A percentile compares a stretch with the other conserved stretches of the same genome.
phyloP scores from a whole-genome alignment of 495 filamentous ascomycete genomes.

The Daldinia caldariorum region DNA sequence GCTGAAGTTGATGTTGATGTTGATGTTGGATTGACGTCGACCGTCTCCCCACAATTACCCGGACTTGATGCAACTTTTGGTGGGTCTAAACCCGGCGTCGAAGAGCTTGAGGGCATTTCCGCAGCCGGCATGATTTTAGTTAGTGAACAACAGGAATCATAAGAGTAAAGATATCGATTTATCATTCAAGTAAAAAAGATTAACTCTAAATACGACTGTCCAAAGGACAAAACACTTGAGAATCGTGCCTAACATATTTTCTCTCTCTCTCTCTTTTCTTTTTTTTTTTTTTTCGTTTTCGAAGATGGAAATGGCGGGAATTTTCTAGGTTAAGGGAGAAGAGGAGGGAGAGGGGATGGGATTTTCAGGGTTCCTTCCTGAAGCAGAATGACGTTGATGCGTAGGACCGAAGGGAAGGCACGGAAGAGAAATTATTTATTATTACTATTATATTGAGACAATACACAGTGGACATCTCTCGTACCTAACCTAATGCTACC shows the following conservation, averaged over 20 bases:
- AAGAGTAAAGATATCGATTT: no score
- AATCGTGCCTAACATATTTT: not conserved
- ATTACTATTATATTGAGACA: conserved; percentile 4
- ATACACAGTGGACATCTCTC: not conserved
- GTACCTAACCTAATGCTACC: conserved; percentile 6
- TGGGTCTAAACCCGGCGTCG: conserved; percentile 20
- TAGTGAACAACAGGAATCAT: no score
- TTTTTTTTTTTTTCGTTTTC: not conserved
- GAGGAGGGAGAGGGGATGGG: conserved; percentile 8
- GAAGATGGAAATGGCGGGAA: conserved; percentile 11
- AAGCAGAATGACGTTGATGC: conserved; percentile 30
- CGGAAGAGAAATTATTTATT: not conserved
- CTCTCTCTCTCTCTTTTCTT: not conserved
- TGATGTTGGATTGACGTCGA: conserved; percentile 36
- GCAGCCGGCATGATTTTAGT: conserved; percentile 10
- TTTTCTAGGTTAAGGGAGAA: conserved; percentile 1
- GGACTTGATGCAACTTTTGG: conserved; percentile 17
- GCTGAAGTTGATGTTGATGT: conserved; percentile 36
- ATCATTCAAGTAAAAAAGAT: not conserved
- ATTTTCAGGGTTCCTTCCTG: conserved; percentile 39
- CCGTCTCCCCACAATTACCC: conserved; percentile 39
- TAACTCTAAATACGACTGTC: not conserved
- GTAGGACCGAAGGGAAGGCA: conserved; percentile 25
- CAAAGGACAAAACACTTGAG: not conserved
- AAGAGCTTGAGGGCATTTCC: conserved; percentile 8